These are phyloP conservation scores for Hyaloscypha variabilis DNA, from an alignment of 495 filamentous ascomycete species.

Conservation along the genomic window DNA sequence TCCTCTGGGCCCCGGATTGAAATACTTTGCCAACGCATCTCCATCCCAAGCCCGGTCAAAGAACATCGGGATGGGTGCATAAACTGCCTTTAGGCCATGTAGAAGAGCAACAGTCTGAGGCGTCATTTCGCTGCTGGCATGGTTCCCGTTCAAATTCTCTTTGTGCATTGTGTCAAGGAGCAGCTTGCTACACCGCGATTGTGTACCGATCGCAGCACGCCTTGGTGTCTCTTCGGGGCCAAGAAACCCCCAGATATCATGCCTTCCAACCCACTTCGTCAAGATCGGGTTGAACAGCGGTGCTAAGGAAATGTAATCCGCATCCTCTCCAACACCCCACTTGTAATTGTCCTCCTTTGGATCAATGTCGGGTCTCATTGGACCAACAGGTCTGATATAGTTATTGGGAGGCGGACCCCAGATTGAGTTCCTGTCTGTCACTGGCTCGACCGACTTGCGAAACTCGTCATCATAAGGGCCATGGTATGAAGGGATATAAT, in stretches of 20 bases:
- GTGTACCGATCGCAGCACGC: constrained; percentile 67
- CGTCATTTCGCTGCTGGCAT: constrained; percentile 71
- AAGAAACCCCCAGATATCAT: constrained; percentile 64
- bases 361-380: constrained; percentile 52
- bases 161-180: constrained; percentile 68
- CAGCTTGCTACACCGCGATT: constrained; percentile 61
- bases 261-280: constrained; percentile 63
- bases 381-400: constrained; percentile 61
- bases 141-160: constrained; percentile 61
- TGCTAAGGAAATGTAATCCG: constrained; percentile 71
- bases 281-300: constrained; percentile 70
- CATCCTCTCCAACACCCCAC: constrained; percentile 78
- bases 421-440: constrained; percentile 47
- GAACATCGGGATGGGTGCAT: constrained; percentile 71
- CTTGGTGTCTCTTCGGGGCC: constrained; percentile 59
- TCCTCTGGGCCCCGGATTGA: constrained; percentile 59
- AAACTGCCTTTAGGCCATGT: constrained; percentile 73
- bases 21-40: constrained; percentile 56
- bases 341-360: constrained; percentile 63
- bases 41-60: constrained; percentile 62
- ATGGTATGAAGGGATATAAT: constrained; percentile 68
- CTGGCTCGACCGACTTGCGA: constrained; percentile 49
- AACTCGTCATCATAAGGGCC: constrained; percentile 60
- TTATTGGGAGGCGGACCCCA: constrained; percentile 63
- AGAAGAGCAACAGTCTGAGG: constrained; percentile 65